These are phyloP conservation scores for Apiospora phragmitis DNA, from an alignment of 2,329 filamentous ascomycete genomes.

Conservation along the genomic window DNA sequence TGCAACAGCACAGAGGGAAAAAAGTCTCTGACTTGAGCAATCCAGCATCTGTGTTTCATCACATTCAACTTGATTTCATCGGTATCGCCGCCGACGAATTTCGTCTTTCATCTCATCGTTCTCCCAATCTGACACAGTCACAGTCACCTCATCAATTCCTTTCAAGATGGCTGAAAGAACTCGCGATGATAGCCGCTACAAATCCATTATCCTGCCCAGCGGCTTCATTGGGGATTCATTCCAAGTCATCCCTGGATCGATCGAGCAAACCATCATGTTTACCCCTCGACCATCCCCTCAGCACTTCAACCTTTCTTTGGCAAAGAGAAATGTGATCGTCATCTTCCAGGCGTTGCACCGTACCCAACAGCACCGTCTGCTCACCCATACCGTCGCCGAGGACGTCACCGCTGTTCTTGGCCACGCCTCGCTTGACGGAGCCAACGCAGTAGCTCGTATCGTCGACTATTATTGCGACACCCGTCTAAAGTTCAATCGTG, in stretches of 20 bases:
- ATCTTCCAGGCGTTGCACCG: not conserved
- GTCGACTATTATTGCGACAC: not conserved
- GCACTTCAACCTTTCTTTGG: not conserved
- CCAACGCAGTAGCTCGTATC: not conserved
- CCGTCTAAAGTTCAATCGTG: not conserved
- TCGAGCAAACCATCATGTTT: not conserved
- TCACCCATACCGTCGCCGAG: not conserved
- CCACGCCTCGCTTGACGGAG: not conserved
- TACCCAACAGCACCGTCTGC: not conserved
- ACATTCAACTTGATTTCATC: not conserved
- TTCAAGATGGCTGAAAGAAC: too few relatives aligned
- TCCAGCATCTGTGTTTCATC: not conserved
- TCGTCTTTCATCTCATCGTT: too few relatives aligned
- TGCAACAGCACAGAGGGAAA: not conserved
- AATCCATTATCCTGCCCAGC: not conserved
- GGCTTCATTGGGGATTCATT: not conserved
- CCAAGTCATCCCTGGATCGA: not conserved
- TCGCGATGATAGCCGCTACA: too few relatives aligned
- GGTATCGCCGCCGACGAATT: not conserved
- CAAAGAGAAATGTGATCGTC: not conserved
- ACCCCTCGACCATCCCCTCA: too few relatives aligned
- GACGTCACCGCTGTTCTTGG: not conserved
- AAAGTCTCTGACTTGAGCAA: not conserved
- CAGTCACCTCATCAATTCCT: too few relatives aligned
- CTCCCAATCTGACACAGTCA: too few relatives aligned